Evolutionary conservation across 169 alveolate species (phyloP).

Genomic region (Prorocentrum cordatum): DNA sequence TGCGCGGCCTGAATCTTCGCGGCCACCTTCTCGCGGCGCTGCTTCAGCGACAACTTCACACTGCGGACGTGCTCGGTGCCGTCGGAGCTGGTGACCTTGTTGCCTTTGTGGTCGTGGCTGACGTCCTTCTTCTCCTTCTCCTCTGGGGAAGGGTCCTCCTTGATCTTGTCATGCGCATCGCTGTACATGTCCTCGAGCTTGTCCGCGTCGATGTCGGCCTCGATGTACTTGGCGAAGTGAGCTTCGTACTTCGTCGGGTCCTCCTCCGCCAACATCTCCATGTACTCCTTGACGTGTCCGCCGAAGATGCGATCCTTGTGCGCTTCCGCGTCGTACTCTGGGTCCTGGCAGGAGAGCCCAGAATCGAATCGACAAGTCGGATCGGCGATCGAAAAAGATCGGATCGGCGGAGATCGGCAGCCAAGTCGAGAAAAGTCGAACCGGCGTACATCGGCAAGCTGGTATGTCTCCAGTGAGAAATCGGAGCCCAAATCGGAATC

Average conservation of each 20-base stretch:
- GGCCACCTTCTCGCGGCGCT: constrained; percentile 28
- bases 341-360: too few relatives aligned
- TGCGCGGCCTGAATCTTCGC: constrained; percentile 60
- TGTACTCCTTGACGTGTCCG: constrained; percentile 78
- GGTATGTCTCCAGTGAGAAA: too few relatives aligned
- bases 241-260: constrained; percentile 89
- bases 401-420: too few relatives aligned
- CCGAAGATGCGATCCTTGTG: constrained; percentile 98
- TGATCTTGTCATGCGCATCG: constrained; percentile 93
- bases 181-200: constrained; percentile 90
- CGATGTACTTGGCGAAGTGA: constrained; percentile 92
- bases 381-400: too few relatives aligned
- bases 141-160: constrained; percentile 89
- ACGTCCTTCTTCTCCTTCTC: constrained; percentile 33
- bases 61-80: constrained; percentile 34
- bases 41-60: constrained; percentile 25
- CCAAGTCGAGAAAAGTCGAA: too few relatives aligned
- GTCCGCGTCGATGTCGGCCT: constrained; percentile 88
- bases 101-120: neutral
- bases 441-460: too few relatives aligned
- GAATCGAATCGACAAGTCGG: too few relatives aligned
- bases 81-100: neutral
- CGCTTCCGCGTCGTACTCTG: constrained; percentile 93
- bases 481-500: too few relatives aligned
- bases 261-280: constrained; percentile 86